phyloP scores from a whole-genome alignment of 176 grass and related monocot species.

The Lolium multiflorum region DNA sequence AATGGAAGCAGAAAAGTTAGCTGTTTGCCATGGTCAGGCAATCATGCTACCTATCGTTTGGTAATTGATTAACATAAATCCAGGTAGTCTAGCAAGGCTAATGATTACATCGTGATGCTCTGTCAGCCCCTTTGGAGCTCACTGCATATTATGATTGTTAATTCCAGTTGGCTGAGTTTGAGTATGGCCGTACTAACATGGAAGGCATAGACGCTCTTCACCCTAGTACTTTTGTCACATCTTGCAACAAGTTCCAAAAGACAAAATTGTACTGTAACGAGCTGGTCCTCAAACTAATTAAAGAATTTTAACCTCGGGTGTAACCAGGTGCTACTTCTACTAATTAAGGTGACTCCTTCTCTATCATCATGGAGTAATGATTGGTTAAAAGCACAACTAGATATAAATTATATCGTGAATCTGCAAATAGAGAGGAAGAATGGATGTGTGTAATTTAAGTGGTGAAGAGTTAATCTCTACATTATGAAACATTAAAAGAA shows the following conservation, averaged over 20 bases:
- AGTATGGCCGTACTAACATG: background rate
- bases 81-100: background rate
- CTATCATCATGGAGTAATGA: constrained; percentile 33
- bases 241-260: background rate
- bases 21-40: constrained; percentile 5
- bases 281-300: constrained; percentile 26
- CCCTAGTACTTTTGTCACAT: constrained; percentile 30
- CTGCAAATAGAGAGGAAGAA: background rate
- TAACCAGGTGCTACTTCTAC: background rate
- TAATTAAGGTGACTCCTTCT: background rate
- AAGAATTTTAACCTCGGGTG: constrained; percentile 7
- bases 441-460: background rate
- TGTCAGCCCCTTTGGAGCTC: background rate
- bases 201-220: constrained; percentile 3
- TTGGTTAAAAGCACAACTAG: background rate
- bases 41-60: constrained; percentile 23
- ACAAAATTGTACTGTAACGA: background rate
- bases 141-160: background rate
- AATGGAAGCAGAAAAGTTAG: background rate
- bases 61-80: constrained; percentile 22
- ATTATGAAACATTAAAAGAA: background rate
- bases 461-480: background rate
- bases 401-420: background rate
- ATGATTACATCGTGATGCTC: constrained; percentile 7
- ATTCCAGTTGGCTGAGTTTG: background rate